Evolutionary conservation across 257 asterid genomes (phyloP), one percentile per base, ranked within the genome.

Genomic region (Capsicum pubescens): DNA sequence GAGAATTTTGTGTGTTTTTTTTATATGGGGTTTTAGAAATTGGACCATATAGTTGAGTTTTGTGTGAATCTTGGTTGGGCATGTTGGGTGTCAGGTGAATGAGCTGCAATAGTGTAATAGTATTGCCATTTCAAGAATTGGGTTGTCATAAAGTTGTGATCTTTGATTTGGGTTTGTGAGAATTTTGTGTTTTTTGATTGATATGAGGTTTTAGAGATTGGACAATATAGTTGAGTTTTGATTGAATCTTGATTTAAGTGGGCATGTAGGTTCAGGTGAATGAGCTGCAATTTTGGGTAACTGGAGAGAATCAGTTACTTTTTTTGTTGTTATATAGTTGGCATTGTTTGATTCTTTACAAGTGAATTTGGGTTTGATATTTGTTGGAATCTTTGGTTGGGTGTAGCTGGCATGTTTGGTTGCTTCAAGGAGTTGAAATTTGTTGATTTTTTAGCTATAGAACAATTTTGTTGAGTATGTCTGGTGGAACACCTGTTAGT

Each of bases 401-500:
- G 11, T 64, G 70, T 13, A 13, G 84, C 77, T 64, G 50, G 21
- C 68, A 19, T 42, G 79, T 16, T 50, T 72, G 80, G 36, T 48
- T 72, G 80, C 5, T n/a, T 67, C 19, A 44, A 71, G 59, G 80
- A 48, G 60, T 72, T 72, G 16, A 44, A 69, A 78, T 35, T 74
- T 86, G 80, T 66, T 50, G 14, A 56, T 59, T 72, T 56, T 19
- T 79, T 66, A n/a, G 80, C 13, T 42, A 3, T 35, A 79, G 46
- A 42, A 36, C 58, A 50, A 14, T 54, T 58, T 82, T 86, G 83
- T 55, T 80, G 19, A 36, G 32, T 79, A 91, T 91, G 94, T 91
- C 94, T 85, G 92, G 94, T 26, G 94, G 92, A 82, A 85, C 91
- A 58, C 93, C 94, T 57, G 86, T 84, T 82, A 90, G 89, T 77